Percentiles rank a stretch among this genome's conserved stretches.
These are phyloP conservation scores for Colletotrichum sp. DNA, from an alignment of 2,329 filamentous ascomycete species.

Conservation along the genomic window DNA sequence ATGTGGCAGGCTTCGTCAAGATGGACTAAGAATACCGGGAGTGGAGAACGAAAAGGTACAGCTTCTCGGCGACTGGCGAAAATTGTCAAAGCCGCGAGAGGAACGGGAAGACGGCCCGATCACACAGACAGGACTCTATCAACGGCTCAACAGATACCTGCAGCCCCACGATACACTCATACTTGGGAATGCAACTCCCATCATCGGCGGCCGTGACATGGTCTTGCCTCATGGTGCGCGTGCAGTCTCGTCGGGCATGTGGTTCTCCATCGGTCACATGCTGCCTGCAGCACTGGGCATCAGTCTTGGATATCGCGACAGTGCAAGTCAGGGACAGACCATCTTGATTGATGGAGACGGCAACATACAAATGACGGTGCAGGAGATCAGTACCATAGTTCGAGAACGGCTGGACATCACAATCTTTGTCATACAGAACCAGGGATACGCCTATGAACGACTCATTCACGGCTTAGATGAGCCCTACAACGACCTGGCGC, in stretches of 20 bases:
- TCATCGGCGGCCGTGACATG: conserved; percentile 56
- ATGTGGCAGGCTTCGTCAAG: not conserved
- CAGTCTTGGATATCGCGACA: conserved; percentile 48
- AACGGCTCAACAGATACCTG: not conserved
- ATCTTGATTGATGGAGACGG: conserved; percentile 68
- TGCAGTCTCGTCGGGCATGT: conserved; percentile 54
- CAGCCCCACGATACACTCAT: not conserved
- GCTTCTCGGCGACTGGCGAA: not conserved
- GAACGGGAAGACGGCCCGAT: not conserved
- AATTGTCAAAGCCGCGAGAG: not conserved
- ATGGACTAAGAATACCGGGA: not conserved
- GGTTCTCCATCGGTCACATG: conserved; percentile 67
- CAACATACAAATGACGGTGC: conserved; percentile 69
- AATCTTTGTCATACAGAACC: conserved; percentile 62
- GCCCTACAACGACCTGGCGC: conserved; percentile 59
- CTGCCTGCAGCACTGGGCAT: conserved; percentile 62
- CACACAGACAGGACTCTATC: not conserved
- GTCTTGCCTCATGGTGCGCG: conserved; percentile 49
- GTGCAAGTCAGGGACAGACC: conserved; percentile 33
- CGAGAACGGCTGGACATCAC: conserved; percentile 50
- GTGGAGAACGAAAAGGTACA: not conserved
- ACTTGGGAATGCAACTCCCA: conserved; percentile 56
- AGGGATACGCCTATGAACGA: conserved; percentile 64
- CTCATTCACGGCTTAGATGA: conserved; percentile 60
- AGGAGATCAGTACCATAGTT: conserved; percentile 70